These are phyloP conservation scores for Sporothrix brasiliensis DNA, from an alignment of 2,329 filamentous ascomycete genomes.

Conservation along the genomic window DNA sequence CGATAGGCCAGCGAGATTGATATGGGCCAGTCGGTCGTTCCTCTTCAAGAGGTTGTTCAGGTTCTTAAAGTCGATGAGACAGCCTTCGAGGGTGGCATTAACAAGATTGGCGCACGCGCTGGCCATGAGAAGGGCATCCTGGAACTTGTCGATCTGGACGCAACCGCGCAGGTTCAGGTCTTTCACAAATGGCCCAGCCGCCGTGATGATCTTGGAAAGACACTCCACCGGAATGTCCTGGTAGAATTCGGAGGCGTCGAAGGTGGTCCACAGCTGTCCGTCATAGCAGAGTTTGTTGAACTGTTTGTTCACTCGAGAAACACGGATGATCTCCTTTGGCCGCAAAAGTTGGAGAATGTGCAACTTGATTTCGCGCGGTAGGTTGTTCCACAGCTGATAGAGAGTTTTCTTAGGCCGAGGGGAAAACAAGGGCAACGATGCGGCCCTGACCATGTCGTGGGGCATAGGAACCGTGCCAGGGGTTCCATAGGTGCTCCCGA, in stretches of 20 bases:
- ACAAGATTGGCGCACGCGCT: conserved; percentile 84
- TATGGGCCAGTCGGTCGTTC: conserved; percentile 76
- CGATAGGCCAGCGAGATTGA: conserved; percentile 82
- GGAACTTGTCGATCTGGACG: conserved; percentile 82
- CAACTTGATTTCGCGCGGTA: conserved; percentile 82
- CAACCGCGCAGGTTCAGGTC: conserved; percentile 90
- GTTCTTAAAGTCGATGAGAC: conserved; percentile 73
- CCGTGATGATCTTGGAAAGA: conserved; percentile 79
- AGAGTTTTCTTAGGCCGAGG: conserved; percentile 49
- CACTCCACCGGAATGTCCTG: conserved; percentile 81
- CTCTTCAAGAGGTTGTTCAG: conserved; percentile 74
- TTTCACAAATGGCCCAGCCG: conserved; percentile 85
- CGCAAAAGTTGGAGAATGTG: conserved; percentile 74
- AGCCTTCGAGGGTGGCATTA: conserved; percentile 86
- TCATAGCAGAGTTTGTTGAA: conserved; percentile 89
- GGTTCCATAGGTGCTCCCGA: conserved; percentile 42
- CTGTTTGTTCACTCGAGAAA: conserved; percentile 73
- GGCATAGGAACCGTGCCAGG: not conserved
- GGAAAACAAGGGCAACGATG: conserved; percentile 10
- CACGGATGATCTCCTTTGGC: conserved; percentile 78
- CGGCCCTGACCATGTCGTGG: conserved; percentile 51
- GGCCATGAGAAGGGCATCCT: conserved; percentile 74
- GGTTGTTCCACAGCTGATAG: conserved; percentile 73
- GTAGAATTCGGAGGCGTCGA: conserved; percentile 88
- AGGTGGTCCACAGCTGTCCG: conserved; percentile 85